Conservation (phyloP, 2,329 filamentous ascomycete genomes). For the Colletotrichum navitas region DNA sequence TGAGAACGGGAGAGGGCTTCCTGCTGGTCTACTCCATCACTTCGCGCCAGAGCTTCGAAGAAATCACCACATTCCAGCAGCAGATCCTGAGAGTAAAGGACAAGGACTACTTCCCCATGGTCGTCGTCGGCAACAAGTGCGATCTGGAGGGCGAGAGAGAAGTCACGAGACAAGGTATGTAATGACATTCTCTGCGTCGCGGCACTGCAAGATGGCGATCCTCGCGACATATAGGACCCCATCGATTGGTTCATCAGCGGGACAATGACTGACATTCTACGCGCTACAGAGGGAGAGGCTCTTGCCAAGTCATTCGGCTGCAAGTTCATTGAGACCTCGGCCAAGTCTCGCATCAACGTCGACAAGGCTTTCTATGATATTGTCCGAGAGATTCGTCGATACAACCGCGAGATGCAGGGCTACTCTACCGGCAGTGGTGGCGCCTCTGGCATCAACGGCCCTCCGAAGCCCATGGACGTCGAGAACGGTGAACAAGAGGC, state of each 20-base stretch:
- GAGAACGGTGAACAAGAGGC: conserved; percentile 75
- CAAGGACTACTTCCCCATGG: conserved; percentile 99
- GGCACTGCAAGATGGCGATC: neutral
- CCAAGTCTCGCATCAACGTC: conserved; percentile 97
- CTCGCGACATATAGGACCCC: neutral
- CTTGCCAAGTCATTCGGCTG: conserved; percentile 90
- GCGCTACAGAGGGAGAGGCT: conserved; percentile 82
- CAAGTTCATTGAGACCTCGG: conserved; percentile 99
- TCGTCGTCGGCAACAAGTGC: conserved; percentile 99
- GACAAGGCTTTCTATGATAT: conserved; percentile 99
- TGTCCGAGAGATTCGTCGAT: conserved; percentile 96
- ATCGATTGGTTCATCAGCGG: neutral
- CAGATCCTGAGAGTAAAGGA: conserved; percentile 99
- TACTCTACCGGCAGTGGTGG: conserved; percentile 80
- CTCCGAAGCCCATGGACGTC: conserved; percentile 82
- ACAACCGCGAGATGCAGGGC: conserved; percentile 97
- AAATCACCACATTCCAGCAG: conserved; percentile 98
- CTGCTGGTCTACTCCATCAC: conserved; percentile 98
- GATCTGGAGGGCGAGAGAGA: conserved; percentile 95
- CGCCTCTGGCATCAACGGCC: conserved; percentile 71
- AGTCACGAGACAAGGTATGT: conserved; percentile 89
- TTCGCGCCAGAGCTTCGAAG: conserved; percentile 96
- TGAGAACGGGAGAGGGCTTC: conserved; percentile 98
- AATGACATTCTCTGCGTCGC: conserved; percentile 41
- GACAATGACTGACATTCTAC: conserved; percentile 19